Evolutionary conservation across 805 yeast species (phyloP).

Genomic region (Wickerhamomyces canadensis): DNA sequence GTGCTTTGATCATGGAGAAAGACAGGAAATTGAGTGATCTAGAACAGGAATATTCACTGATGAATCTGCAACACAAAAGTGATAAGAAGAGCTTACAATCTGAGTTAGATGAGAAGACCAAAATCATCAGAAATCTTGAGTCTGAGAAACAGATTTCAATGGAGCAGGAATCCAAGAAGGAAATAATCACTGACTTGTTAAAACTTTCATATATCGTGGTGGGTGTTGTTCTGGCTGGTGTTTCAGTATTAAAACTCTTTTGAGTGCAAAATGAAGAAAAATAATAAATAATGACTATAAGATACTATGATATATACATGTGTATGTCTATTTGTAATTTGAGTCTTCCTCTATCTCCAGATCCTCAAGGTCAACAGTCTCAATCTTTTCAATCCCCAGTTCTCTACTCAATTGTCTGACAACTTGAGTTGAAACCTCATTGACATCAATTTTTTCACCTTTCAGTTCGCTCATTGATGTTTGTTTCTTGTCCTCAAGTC

Average conservation of each 20-base stretch:
- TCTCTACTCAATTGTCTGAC: slow-evolving; percentile 37
- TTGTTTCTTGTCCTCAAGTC: slow-evolving; percentile 58
- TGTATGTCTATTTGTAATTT: not conserved
- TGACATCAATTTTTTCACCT: slow-evolving; percentile 17
- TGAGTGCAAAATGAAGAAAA: too few relatives aligned
- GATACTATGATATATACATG: too few relatives aligned
- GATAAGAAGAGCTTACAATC: not conserved
- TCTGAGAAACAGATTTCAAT: not conserved
- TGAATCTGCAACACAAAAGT: not conserved
- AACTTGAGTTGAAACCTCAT: slow-evolving; percentile 39
- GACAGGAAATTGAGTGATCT: too few relatives aligned
- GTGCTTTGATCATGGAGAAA: not conserved
- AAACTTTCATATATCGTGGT: not conserved
- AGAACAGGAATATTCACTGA: not conserved
- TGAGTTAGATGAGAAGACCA: not conserved
- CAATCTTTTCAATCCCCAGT: slow-evolving; percentile 33
- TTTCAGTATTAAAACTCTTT: not conserved
- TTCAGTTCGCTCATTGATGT: slow-evolving; percentile 39
- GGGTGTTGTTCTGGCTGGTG: not conserved
- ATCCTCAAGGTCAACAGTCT: slow-evolving; percentile 31
- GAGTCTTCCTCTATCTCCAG: slow-evolving; percentile 15
- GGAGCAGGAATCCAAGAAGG: not conserved
- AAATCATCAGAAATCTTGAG: not conserved
- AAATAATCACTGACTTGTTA: not conserved
- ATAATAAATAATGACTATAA: not conserved